Evolutionary conservation across 2,329 filamentous ascomycete genomes (phyloP), one percentile per base, ranked within the genome.

Genomic region (Colletotrichum kahawae): DNA sequence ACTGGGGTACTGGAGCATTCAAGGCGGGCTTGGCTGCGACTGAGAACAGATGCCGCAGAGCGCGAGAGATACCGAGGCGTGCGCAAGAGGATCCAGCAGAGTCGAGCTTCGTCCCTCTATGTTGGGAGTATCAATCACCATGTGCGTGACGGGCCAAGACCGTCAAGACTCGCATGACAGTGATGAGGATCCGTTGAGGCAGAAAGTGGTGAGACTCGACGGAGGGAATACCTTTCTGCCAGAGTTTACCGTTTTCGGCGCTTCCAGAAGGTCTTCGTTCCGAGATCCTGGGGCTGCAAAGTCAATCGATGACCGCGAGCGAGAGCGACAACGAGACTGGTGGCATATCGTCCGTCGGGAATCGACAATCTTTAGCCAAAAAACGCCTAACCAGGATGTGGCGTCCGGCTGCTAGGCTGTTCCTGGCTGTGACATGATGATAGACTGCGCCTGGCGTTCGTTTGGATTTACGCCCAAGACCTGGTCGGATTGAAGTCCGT

Each of bases 231-330:
- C 12, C 21, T 8, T 13, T 21, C n/a, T n/a, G 31, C 36, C 29
- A 68, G 13, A 56, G 33, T 48, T 29, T 24, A n/a, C 43, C 21
- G 63, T 48, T 59, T 72, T 64, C n/a, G 48, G 63, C 7, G 56
- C 70, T 54, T 64, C 54, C 62, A 67, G 64, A 64, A 38, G 29
- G 34, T 31, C 34, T 21, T 36, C 24, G 18, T 60, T 38, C 24
- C 24, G 34, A 38, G 67, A 71, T 74, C 67, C 34, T 38, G 60
- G 51, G 34, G 57, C 62, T 31, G 21, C 24, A 21, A 67, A 64
- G 66, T 64, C 43, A 69, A 69, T 73, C 70, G 70, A 65, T n/a
- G 43, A 70, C n/a, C 16, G 68, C 67, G 60, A 54, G 60, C 71
- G 71, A 70, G 36, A 60, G 67, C 60, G 60, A 66, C 60, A 38